Base-by-base conservation (phyloP, 495 filamentous ascomycete species). In the Hyaloscypha finlandica region DNA sequence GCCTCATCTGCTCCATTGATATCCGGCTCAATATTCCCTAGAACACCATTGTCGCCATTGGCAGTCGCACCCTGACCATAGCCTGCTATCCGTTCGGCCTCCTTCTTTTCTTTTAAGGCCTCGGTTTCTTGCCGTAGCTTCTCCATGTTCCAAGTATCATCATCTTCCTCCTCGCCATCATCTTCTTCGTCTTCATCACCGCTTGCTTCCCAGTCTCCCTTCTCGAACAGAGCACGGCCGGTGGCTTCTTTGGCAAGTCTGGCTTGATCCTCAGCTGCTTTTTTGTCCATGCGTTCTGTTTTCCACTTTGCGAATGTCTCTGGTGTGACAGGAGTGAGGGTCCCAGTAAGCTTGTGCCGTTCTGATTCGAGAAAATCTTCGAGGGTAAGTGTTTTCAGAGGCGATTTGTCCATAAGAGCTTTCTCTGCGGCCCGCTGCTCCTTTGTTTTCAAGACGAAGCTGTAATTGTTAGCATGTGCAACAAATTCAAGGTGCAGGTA, bases 281-380 rank as follows among this genome's bases (percentile, higher is more conserved):
- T 97, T 88, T 99, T 99, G 78, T 92, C 89, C 71, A 97, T 76
- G 54, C 95, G 89, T 56, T 93, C 89, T 79, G 92, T 89, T 85
- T 98, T 99, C 68, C 95, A 99, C 67, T 90, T 90, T 60, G 91
- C 92, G 75, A 99, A 99, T 1, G 86, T 85, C 75, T 98, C 94
- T 8, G 89, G 88, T 3, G 88, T 99, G 62, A 99, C 95, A 22
- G 96, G 96, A 29, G 95, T 99, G 62, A 97, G 81, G 0, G 81
- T 92, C 54, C 95, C 95, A 1, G 89, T 93, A 57, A 99, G 85
- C 75, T 97, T 97, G 74, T 96, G 93, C 68, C 95, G 85, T 81
- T 97, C 93, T 14, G 89, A 91, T 78, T 99, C 95, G 48, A 99
- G 81, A 84, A 95, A 99, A 77, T 99, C 95, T 80, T 99, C 95